Evolutionary conservation across 352 stramenopile genomes (phyloP).

Genomic region (Pythium dissimile): DNA sequence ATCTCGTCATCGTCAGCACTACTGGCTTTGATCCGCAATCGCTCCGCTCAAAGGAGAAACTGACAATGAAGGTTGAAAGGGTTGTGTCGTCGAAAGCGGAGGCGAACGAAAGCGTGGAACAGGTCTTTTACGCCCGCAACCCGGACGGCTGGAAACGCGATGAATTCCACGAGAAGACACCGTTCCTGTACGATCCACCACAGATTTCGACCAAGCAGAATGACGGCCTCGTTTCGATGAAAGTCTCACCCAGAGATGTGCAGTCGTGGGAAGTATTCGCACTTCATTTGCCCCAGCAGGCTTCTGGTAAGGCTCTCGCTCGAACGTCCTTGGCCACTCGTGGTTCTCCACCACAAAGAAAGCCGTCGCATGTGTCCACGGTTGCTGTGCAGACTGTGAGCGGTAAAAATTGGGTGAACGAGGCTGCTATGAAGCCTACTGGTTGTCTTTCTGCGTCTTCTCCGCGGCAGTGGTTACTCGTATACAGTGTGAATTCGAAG

Average conservation of each 20-base stretch:
- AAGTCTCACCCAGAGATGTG: not conserved
- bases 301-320: too few species aligned
- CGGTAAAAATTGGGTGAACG: too few species aligned
- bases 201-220: not conserved
- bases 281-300: not conserved
- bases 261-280: not conserved
- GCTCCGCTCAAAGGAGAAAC: not conserved
- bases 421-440: too few species aligned
- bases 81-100: not conserved
- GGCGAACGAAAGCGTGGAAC: not conserved
- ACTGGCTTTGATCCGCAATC: not conserved
- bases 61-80: not conserved
- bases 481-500: not conserved
- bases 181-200: not conserved
- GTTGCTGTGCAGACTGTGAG: too few species aligned
- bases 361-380: not conserved
- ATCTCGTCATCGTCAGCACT: not conserved
- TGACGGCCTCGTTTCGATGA: not conserved
- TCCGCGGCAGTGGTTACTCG: not conserved
- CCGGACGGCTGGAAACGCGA: not conserved
- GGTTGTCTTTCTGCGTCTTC: too few species aligned
- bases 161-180: slow-evolving; percentile 1
- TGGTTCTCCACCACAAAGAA: not conserved
- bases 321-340: too few species aligned
- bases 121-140: not conserved